Evolutionary conservation across 495 filamentous ascomycete species (phyloP).

Genomic region (Parachaetomium inaequale): DNA sequence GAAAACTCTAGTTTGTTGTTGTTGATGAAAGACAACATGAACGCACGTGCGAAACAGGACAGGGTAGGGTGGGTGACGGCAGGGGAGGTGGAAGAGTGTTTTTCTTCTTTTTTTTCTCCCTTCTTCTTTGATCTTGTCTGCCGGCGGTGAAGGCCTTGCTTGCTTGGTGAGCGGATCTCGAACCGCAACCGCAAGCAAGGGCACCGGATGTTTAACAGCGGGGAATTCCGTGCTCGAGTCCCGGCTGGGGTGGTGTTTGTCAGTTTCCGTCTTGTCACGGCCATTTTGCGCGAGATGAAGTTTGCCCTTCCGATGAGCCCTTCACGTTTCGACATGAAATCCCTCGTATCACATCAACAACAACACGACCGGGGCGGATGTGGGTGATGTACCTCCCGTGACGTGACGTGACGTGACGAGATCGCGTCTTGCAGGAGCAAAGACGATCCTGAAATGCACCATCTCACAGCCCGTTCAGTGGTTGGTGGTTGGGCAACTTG

Average conservation of each 20-base stretch:
- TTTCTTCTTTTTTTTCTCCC: no score
- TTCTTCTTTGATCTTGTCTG: no score
- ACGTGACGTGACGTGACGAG: constrained; percentile 6
- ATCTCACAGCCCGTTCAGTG: not conserved
- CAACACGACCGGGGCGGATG: not conserved
- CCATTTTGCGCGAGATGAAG: not conserved
- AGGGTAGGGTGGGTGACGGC: no score
- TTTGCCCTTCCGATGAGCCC: not conserved
- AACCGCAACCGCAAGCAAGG: no score
- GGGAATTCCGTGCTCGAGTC: not conserved
- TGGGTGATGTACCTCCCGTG: no score
- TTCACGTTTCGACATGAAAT: not conserved
- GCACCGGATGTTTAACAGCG: no score
- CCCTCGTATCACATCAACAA: not conserved
- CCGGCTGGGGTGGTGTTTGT: not conserved
- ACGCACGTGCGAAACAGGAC: no score
- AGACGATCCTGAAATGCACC: not conserved
- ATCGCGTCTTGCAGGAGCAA: not conserved
- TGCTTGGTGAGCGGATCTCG: no score
- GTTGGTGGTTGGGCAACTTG: not conserved
- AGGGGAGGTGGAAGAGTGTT: no score
- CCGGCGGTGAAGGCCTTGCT: no score
- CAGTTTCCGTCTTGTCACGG: not conserved
- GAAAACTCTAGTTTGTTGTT: no score
- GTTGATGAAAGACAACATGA: no score